Base-by-base conservation (phyloP, 352 stramenopile genomes). In the Phytophthora multivora region DNA sequence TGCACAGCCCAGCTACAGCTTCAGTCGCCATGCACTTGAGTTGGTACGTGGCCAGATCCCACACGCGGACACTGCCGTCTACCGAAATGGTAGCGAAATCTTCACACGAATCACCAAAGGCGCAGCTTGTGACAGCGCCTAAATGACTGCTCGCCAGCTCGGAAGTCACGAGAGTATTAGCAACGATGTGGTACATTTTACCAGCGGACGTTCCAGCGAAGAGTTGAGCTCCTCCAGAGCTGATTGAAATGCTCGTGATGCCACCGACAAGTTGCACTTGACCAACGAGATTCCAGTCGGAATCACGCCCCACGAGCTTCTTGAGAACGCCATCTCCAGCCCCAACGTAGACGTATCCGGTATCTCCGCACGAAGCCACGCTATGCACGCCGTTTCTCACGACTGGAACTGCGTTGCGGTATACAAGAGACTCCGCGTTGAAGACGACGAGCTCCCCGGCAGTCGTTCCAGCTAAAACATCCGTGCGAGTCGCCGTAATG, bases 401-500 rank as follows among this genome's bases (percentile, higher is more conserved):
- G 10, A 91, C 71, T 3, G 81, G 74, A 13, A 91, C 69, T 1
- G 80, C 69, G 48, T 83, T 86, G 26, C 82, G 80, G 51, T 90
- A 93, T 4, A 83, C 79, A 28, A 85, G 62, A 1, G 74, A 66
- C 10, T 88, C 85, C 7, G 82, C 74, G 50, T 87, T 91, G 58
- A 96, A 97, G 6, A 97, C 85, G 0, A 96, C 84, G 28, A 98
- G 72, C 51, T 98, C 89, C 21, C 90, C 80, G 0, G 83, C 83
- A 26, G 78, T 73, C 5, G 85, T 91, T 5, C 80, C 85, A 3
- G 79, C 79, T 2, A 93, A 69, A 11, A 93, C 42, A 38, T 89
- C 80, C 2, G 59, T 80, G 1, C 80, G 87, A 4, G 75, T 63
- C 15, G 67, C 63, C 3, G 75, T 88, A 55, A 91, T 83, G n/a